Base-by-base conservation (phyloP, 2,329 filamentous ascomycete genomes). In the Corinectria fuckeliana region DNA sequence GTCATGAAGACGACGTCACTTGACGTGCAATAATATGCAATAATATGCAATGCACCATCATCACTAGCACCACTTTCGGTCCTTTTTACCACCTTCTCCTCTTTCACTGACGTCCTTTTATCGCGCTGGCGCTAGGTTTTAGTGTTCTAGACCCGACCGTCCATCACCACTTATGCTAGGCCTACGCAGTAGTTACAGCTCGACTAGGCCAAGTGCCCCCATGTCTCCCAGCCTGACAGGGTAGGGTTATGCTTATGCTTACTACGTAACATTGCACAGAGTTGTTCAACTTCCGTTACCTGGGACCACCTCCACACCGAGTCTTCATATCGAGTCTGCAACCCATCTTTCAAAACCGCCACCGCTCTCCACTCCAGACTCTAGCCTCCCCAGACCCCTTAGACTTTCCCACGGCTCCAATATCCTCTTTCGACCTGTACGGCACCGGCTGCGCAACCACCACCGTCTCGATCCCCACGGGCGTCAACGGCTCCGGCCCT, bases 401-500 rank as follows among this genome's bases (percentile, higher is more conserved):
- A 14, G 50, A 54, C 52, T 66, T 28, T 23, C n/a, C 28, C n/a
- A 41, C 30, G 21, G 60, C 53, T 25, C 55, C 51, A 34, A 61
- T 56, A 47, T 14, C 47, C 59, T 25, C 61, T 58, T 58, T 67
- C n/a, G 64, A 30, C 28, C 71, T 73, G 32, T 71, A 72, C 5
- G 80, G 80, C 75, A 97, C 87, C 39, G 91, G 87, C 57, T 84
- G 78, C 0, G 94, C 93, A 50, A 87, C 74, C 6, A 95, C 82
- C 1, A 97, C 86, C 4, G 93, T 98, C 79, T 97, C 93, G 36
- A 94, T 85, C 0, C 92, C 91, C 0, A 82, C 85, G 0, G 88
- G 89, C 16, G 83, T 85, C 54, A 86, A 81, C 61, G 88, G 83
- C 66, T 95, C 92, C 2, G 90, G 88, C 0, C 93, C 93, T 88